Base-by-base conservation (phyloP, 768 basidiomycete genomes). In the Phanerochaete carnosa region DNA sequence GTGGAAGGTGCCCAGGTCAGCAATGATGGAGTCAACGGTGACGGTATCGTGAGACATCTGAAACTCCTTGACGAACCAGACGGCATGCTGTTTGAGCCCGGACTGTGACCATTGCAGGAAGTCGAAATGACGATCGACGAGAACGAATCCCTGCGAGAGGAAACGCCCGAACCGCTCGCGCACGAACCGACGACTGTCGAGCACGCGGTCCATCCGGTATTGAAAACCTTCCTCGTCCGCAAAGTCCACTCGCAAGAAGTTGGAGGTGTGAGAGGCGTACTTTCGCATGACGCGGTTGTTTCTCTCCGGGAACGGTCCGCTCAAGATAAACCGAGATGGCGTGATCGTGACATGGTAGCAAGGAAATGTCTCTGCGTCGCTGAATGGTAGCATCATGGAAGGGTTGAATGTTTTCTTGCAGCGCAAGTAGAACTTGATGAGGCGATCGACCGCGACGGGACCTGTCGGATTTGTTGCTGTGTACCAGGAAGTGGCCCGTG, bases 241-340 rank as follows among this genome's bases (percentile, higher is more conserved):
- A 65, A 94, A 92, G 64, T 89, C 85, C 30, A 94, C 91, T 11
- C 92, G 86, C 32, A 95, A 67, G 69, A 95, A 95, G 64, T 83
- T 76, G 33, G 88, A 81, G 45, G 84, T 77, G 58, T 81, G 80
- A 0, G 78, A 78, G 49, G 76, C 70, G 62, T 86, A 94, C 59
- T 76, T 72, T 1, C 92, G 85, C 59, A 95, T 85, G 49, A 93
- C 81, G 1, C 89, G 81, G 62, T 95, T 95, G 1, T 89, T 88
- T 66, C 92, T 86, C 22, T 83, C 82, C 0, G 83, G 67, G 59
- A 83, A 86, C 1, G 92, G 92, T 0, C 92, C 92, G 72, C 90
- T 88, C 13, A 93, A 72, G 13, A 89, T 73, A 49, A 86, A 73
- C 22, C 88, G 80, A 8, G 89, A 89, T 0, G 92, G 92, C 0